phyloP scores from a whole-genome alignment of 2,329 filamentous ascomycete species.

The Tolypocladium guangdongense region DNA sequence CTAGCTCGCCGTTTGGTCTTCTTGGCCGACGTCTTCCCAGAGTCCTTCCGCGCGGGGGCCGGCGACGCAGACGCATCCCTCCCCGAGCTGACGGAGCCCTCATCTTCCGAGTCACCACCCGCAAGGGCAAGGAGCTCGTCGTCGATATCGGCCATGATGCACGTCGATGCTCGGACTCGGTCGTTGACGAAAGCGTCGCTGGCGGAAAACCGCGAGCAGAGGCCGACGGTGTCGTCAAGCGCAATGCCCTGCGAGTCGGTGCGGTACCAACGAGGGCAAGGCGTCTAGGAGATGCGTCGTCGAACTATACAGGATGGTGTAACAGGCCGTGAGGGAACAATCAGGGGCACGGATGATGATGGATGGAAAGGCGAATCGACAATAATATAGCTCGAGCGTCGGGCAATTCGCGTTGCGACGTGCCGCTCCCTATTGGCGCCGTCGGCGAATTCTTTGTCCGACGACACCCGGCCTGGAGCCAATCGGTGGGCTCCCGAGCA shows the following conservation, averaged over 20 bases:
- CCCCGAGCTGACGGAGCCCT: constrained; percentile 41
- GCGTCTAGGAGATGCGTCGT: neutral
- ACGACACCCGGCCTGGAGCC: neutral
- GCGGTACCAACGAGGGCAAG: neutral
- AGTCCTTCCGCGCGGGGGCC: constrained; percentile 23
- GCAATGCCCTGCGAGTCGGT: neutral
- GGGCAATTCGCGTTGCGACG: neutral
- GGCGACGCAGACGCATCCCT: constrained; percentile 45
- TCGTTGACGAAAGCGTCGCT: neutral
- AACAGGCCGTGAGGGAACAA: neutral
- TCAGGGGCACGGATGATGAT: neutral
- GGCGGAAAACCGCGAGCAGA: neutral
- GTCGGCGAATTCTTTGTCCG: constrained; percentile 3
- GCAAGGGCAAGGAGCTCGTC: constrained; percentile 90
- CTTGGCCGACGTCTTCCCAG: constrained; percentile 24
- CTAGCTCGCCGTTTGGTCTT: constrained; percentile 37
- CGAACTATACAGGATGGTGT: neutral
- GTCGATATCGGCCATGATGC: constrained; percentile 74
- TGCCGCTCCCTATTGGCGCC: neutral
- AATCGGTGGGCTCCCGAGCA: neutral
- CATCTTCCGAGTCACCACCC: constrained; percentile 60
- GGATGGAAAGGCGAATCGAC: neutral
- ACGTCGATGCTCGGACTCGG: neutral
- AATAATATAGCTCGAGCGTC: neutral
- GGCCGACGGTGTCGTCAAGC: neutral